phyloP scores from a whole-genome alignment of 164 flowering plant species.

The Vitis rotundifolia region DNA sequence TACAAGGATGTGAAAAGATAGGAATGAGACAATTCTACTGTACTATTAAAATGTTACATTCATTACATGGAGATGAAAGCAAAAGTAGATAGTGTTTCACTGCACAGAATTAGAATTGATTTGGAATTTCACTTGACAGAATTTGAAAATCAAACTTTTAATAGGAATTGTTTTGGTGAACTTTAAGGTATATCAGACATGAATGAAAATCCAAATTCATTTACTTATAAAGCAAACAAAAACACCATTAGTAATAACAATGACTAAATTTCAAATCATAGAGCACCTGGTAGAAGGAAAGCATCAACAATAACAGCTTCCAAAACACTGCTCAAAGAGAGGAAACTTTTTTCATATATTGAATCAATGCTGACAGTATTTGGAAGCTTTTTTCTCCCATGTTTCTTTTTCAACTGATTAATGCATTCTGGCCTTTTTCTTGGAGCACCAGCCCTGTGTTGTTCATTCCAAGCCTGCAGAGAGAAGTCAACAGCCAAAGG shows the following conservation, averaged over 20 bases:
- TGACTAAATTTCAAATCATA: not conserved
- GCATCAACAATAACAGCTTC: conserved; percentile 75
- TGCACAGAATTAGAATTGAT: no score
- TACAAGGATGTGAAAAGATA: no score
- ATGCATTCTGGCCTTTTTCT: conserved; percentile 58
- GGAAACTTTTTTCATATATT: conserved; percentile 77
- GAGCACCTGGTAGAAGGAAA: conserved; percentile 77
- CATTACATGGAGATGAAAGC: no score
- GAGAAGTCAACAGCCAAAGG: conserved; percentile 2
- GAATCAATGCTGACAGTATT: conserved; percentile 80
- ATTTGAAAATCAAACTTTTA: no score
- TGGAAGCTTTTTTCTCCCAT: conserved; percentile 61
- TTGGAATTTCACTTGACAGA: no score
- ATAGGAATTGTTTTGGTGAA: no score
- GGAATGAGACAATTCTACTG: no score
- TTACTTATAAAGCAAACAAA: not conserved
- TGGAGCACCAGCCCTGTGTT: conserved; percentile 43
- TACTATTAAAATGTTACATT: no score
- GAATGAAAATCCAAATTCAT: not conserved
- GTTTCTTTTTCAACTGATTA: conserved; percentile 51
- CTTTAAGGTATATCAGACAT: no score
- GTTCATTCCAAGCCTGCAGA: conserved; percentile 83
- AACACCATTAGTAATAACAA: not conserved
- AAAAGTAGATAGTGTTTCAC: no score
- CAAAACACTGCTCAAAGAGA: conserved; percentile 67